Conservation (phyloP, 78 protist genomes). For the Dictyostelium capitatum region DNA sequence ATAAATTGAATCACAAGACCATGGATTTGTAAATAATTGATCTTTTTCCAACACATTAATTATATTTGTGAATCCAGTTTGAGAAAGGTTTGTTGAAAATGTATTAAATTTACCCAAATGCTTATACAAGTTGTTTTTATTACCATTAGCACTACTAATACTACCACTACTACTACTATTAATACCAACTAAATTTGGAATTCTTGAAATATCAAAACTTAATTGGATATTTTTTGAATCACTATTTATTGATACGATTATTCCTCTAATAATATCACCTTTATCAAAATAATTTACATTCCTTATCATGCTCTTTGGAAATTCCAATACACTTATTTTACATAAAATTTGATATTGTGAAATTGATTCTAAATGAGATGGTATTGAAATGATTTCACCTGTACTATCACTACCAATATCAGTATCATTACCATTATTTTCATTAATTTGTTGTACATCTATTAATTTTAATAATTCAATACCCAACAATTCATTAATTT, state of each 20-base stretch:
- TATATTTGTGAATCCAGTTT: conserved; percentile 29
- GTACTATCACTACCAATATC: neutral
- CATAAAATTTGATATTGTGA: conserved; percentile 22
- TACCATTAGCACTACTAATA: neutral
- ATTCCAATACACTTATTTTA: neutral
- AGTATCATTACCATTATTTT: too few species aligned
- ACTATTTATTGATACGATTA: neutral
- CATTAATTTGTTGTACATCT: neutral
- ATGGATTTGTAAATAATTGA: conserved; percentile 41
- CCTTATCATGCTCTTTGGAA: neutral
- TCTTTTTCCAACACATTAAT: conserved; percentile 5
- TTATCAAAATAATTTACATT: conserved; percentile 4
- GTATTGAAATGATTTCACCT: neutral
- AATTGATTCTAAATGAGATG: neutral
- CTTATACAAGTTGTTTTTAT: neutral
- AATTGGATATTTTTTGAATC: neutral
- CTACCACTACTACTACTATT: too few species aligned
- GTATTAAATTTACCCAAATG: conserved; percentile 5
- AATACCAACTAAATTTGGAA: neutral
- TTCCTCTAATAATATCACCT: conserved; percentile 11
- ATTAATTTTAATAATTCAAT: neutral
- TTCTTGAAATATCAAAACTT: conserved; percentile 19
- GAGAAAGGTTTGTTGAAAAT: too few species aligned
- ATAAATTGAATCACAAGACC: conserved; percentile 6
- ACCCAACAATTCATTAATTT: neutral